These are phyloP conservation scores for Phallus indusiatus DNA, from an alignment of 768 basidiomycete species.

Conservation along the genomic window DNA sequence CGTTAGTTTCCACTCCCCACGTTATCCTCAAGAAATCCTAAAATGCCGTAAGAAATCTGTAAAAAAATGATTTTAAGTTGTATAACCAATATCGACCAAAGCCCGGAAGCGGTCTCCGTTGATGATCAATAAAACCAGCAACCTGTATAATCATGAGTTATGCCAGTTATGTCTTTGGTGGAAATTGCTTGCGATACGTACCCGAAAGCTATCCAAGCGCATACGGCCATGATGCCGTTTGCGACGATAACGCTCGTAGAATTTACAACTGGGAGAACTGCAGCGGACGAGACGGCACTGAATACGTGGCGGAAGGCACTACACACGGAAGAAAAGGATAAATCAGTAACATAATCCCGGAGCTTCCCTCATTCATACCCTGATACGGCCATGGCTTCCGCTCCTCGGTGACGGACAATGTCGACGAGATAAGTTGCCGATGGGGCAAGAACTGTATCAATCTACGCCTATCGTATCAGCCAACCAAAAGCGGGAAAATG, in stretches of 20 bases:
- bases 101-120: slow-evolving; percentile 9
- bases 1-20: neutral
- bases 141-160: neutral
- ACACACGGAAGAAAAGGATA: neutral
- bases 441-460: slow-evolving; percentile 47
- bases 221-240: slow-evolving; percentile 34
- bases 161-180: neutral
- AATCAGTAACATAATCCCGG: neutral
- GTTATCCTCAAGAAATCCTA: too few relatives aligned
- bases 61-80: neutral
- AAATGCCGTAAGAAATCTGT: too few relatives aligned
- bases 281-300: slow-evolving; percentile 33
- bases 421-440: slow-evolving; percentile 51
- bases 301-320: slow-evolving; percentile 43
- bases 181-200: slow-evolving; percentile 22
- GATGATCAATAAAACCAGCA: slow-evolving; percentile 2
- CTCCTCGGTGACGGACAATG: slow-evolving; percentile 48
- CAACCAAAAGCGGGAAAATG: neutral
- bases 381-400: slow-evolving; percentile 51
- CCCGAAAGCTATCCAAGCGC: slow-evolving; percentile 44
- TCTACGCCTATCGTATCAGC: slow-evolving; percentile 23
- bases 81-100: slow-evolving; percentile 11
- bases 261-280: slow-evolving; percentile 46
- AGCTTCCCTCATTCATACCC: slow-evolving; percentile 26
- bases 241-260: slow-evolving; percentile 41